phyloP scores from a whole-genome alignment of 2,329 filamentous ascomycete genomes.

The Verticillium nubilum region DNA sequence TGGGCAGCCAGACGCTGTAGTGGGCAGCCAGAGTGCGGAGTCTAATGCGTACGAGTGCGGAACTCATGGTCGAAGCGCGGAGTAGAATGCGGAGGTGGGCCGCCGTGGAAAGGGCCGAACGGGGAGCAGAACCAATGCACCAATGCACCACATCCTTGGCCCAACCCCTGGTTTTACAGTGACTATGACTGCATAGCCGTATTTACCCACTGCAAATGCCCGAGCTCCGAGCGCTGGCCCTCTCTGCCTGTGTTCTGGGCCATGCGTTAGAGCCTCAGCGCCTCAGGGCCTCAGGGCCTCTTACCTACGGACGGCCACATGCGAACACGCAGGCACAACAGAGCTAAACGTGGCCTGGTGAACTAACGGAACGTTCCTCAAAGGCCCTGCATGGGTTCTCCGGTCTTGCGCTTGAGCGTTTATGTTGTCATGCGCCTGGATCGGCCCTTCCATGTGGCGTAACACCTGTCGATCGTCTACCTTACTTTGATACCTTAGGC shows the following conservation, averaged over 20 bases:
- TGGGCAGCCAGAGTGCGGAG: not conserved
- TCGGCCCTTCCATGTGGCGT: not conserved
- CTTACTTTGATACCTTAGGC: not conserved
- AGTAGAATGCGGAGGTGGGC: not conserved
- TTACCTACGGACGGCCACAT: too few species aligned
- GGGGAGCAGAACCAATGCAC: not conserved
- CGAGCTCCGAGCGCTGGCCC: not conserved
- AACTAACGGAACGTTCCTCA: too few species aligned
- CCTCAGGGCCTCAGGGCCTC: too few species aligned
- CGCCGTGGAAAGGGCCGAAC: not conserved
- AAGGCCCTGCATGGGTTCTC: not conserved
- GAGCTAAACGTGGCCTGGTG: not conserved
- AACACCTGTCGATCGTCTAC: not conserved
- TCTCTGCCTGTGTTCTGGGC: not conserved
- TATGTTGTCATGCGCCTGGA: not conserved
- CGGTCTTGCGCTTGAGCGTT: not conserved
- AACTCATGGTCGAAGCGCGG: not conserved
- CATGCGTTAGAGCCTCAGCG: not conserved
- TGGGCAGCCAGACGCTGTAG: not conserved
- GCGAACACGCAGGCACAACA: too few species aligned
- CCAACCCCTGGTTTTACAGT: not conserved
- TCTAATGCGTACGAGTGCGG: not conserved
- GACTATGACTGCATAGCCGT: not conserved
- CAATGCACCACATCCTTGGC: not conserved
- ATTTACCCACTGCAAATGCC: not conserved